phyloP scores from a whole-genome alignment of 2,329 filamentous ascomycete species.

The Exophiala oligosperma region DNA sequence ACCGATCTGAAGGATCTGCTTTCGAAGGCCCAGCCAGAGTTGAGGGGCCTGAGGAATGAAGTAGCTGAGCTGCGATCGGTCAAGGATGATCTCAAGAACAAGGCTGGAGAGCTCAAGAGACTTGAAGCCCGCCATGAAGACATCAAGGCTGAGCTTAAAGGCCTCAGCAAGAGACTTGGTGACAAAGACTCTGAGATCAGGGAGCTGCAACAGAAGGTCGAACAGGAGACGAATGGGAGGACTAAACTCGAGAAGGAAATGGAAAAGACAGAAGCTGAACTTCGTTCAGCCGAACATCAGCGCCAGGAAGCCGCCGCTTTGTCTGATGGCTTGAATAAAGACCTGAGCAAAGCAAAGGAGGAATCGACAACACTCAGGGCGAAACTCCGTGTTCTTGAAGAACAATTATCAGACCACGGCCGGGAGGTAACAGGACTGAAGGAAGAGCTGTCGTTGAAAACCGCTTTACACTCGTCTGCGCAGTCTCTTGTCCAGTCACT shows the following conservation, averaged over 20 bases:
- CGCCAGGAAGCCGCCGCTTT: slow-evolving; percentile 74
- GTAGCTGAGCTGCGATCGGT: slow-evolving; percentile 70
- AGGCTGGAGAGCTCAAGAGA: slow-evolving; percentile 65
- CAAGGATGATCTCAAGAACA: slow-evolving; percentile 71
- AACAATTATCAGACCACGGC: slow-evolving; percentile 66
- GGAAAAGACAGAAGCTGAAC: slow-evolving; percentile 70
- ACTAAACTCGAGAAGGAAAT: slow-evolving; percentile 77
- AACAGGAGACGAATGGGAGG: slow-evolving; percentile 70
- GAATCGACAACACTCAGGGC: slow-evolving; percentile 60
- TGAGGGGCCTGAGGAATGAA: slow-evolving; percentile 76
- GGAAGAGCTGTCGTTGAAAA: slow-evolving; percentile 81
- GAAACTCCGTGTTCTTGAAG: slow-evolving; percentile 72
- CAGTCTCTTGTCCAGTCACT: slow-evolving; percentile 86
- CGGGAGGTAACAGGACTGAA: slow-evolving; percentile 67
- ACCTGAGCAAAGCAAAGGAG: slow-evolving; percentile 70
- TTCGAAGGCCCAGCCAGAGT: slow-evolving; percentile 82
- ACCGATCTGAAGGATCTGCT: slow-evolving; percentile 76
- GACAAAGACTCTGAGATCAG: slow-evolving; percentile 80
- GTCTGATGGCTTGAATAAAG: slow-evolving; percentile 68
- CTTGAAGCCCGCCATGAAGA: slow-evolving; percentile 83
- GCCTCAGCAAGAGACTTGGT: slow-evolving; percentile 66
- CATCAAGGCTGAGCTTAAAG: slow-evolving; percentile 69
- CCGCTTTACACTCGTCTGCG: slow-evolving; percentile 79
- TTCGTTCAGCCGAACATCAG: slow-evolving; percentile 74
- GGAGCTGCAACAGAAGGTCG: slow-evolving; percentile 73